These are phyloP conservation scores for Hypoxylon cercidicola DNA, from an alignment of 495 filamentous ascomycete species.

Conservation along the genomic window DNA sequence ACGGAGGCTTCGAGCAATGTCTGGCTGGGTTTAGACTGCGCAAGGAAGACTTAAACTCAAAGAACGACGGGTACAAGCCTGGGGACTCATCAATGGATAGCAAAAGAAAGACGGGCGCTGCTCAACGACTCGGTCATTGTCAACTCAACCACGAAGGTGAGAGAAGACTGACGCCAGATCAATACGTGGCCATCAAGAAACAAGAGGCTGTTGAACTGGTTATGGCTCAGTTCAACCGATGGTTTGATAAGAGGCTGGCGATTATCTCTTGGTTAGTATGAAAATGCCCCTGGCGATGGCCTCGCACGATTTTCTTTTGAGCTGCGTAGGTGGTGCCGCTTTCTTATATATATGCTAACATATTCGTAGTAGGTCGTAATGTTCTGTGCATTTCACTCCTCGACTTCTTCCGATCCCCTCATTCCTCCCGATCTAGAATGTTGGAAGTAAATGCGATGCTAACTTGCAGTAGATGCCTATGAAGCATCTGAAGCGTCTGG, in stretches of 20 bases:
- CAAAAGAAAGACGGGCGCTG: conserved; percentile 36
- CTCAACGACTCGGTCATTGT: conserved; percentile 37
- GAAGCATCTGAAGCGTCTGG: conserved; percentile 43
- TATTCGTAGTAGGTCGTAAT: conserved; percentile 25
- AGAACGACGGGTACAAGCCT: conserved; percentile 30
- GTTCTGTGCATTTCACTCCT: background rate
- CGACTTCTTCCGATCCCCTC: background rate
- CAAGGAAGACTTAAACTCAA: conserved; percentile 33
- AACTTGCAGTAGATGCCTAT: conserved; percentile 33
- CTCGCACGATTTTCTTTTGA: background rate
- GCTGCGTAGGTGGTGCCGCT: background rate
- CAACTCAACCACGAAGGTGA: conserved; percentile 29
- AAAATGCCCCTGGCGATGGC: background rate
- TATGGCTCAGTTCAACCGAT: conserved; percentile 39
- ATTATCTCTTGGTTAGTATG: conserved; percentile 44
- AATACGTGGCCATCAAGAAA: conserved; percentile 44
- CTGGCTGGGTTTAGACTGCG: conserved; percentile 33
- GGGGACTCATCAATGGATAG: conserved; percentile 42
- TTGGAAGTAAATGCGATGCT: background rate
- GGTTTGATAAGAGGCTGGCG: conserved; percentile 45
- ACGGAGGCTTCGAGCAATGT: conserved; percentile 32
- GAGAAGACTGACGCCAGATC: conserved; percentile 43
- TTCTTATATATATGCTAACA: conserved; percentile 14
- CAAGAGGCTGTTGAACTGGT: conserved; percentile 38
- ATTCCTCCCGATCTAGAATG: background rate